Base-by-base conservation (phyloP, 2,329 filamentous ascomycete genomes). In the Colletotrichum coccodes region DNA sequence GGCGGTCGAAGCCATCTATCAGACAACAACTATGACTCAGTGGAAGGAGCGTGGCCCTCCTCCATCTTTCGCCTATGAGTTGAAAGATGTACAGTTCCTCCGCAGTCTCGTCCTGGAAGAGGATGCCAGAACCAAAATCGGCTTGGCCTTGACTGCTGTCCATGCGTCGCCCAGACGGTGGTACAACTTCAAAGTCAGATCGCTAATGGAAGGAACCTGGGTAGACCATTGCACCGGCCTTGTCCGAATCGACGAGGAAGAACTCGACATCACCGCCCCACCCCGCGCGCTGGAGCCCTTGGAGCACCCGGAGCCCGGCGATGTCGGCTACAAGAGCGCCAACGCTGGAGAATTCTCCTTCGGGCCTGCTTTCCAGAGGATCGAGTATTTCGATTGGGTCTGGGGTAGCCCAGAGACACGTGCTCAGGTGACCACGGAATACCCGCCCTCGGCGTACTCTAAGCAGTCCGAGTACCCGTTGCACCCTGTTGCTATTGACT, bases 1-100 rank as follows among this genome's bases (percentile, higher is more conserved):
- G 66, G 66, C 66, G 6, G 50, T 56, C 11, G 66, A 69, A 38
- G 66, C 61, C 14, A 40, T 60, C n/a, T 40, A 46, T 26, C 61
- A 69, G 49, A 42, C n/a, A 18, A 47, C 30, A 11, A 40, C 34
- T 12, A 30, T 52, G 30, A 49, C 47, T 14, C n/a, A 4, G 36
- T 42, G 18, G 53, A 46, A 36, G 21, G 23, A 12, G 14, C 11
- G 16, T 14, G 50, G 18, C 12, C 38, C 38, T 21, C 50, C 52
- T 8, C 23, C 32, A 14, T 11, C 7, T 21, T 57, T 34, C 40
- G n/a, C 36, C 7, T 68, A 63, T 53, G 38, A 42, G 12, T 21
- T 68, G 11, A 44, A 47, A 5, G 36, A 68, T 38, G 14, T 64
- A 14, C n/a, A 28, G 2, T 53, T 68, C 30, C 14, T 42, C 23